Evolutionary conservation across 257 asterid species (phyloP).

Genomic region (Schizonepeta tenuifolia): DNA sequence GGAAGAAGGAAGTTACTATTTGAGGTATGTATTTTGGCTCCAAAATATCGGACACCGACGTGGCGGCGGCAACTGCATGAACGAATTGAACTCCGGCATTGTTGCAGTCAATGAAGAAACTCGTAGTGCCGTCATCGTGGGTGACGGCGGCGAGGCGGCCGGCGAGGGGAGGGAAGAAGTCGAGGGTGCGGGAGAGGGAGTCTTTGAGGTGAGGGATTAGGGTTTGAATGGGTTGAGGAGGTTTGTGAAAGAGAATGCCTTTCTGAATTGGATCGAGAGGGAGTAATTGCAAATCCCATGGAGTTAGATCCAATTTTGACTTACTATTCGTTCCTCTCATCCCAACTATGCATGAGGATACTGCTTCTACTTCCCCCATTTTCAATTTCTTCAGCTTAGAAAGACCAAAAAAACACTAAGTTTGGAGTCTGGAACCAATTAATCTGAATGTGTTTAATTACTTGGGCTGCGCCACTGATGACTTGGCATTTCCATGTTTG

Average conservation of each 20-base stretch:
- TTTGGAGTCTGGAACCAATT: too few relatives aligned
- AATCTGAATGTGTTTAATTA: too few relatives aligned
- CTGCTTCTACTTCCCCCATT: constrained; percentile 16
- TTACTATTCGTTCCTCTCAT: neutral
- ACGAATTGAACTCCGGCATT: constrained; percentile 37
- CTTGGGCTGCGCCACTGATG: too few relatives aligned
- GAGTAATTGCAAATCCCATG: constrained; percentile 31
- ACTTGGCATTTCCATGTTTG: too few relatives aligned
- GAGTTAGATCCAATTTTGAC: constrained; percentile 33
- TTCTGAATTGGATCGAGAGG: constrained; percentile 11
- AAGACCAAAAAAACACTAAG: too few relatives aligned
- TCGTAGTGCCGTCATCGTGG: constrained; percentile 26
- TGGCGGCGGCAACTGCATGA: constrained; percentile 29
- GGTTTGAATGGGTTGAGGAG: constrained; percentile 13
- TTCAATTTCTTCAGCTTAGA: neutral
- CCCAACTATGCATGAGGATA: constrained; percentile 17
- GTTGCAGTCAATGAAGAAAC: constrained; percentile 46
- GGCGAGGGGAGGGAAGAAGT: neutral
- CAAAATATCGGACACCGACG: constrained; percentile 30
- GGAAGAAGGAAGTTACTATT: constrained; percentile 38
- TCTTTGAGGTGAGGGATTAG: constrained; percentile 44
- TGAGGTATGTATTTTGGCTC: constrained; percentile 26
- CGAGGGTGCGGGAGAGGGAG: constrained; percentile 51
- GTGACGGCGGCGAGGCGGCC: neutral
- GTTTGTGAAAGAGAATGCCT: constrained; percentile 31